Evolutionary conservation across 345 rosid species (phyloP), one percentile per base, ranked within the genome.

Genomic region (Eucalyptus decipiens): DNA sequence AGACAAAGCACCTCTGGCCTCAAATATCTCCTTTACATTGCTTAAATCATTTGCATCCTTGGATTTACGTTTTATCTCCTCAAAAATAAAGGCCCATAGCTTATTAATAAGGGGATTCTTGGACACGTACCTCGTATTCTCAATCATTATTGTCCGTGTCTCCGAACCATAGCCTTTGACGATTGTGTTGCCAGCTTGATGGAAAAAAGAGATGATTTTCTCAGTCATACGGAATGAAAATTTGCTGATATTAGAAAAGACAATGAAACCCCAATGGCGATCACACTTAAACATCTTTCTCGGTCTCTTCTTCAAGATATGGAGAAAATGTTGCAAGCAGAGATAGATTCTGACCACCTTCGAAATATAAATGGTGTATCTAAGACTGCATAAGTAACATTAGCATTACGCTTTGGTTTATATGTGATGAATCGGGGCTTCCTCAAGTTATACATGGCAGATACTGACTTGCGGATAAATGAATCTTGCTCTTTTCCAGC

Each of bases 81-180:
- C 14, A 37, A 72, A 19, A 42, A 72, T 19, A 37, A 72, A 72
- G 81, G 2, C 26, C 81, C 45, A 19, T 19, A 72, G 26, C 45
- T 72, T 21, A 1, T 72, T 19, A 3, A 21, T 10, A 21, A 72
- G 23, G 45, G 81, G 81, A 72, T 72, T 37, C 83, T 19, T 72
- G 45, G 81, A 37, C 28, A 72, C 45, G 81, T 37, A 37, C 28
- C 23, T 72, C 43, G 28, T 19, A 37, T 37, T 37, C 45, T 10
- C 45, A 19, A 19, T 72, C 2, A n/a, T 4, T 15, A 15, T 0
- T 65, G 9, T n/a, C 76, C 76, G 0, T n/a, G 37, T n/a, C 40
- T 0, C 0, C 76, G 1, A n/a, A 37, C 81, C 28, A 37, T 0
- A 2, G 26, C 0, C 26, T 37, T 5, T 19, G 81, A 1, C 14